A percentile compares a stretch with the other conserved stretches of the same genome.
phyloP scores from a whole-genome alignment of 495 filamentous ascomycete species.

The Entonaema liquescens region DNA sequence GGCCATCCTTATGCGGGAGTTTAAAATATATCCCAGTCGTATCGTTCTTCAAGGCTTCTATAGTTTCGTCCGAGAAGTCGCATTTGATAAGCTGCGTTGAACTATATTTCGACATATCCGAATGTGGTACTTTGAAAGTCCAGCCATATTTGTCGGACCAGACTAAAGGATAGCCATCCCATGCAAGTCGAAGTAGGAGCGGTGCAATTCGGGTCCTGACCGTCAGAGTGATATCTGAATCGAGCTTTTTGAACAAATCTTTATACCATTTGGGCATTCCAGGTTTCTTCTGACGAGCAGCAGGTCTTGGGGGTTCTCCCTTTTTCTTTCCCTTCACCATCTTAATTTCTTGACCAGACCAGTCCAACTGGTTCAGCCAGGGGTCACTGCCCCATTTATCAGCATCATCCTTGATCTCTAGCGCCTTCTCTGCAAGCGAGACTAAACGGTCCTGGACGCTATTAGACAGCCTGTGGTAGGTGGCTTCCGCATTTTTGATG shows the following conservation, averaged over 20 bases:
- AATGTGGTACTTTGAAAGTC: conserved; percentile 81
- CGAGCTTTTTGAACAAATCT: conserved; percentile 76
- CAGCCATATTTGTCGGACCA: conserved; percentile 95
- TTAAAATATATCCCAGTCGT: conserved; percentile 79
- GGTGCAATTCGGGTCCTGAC: conserved; percentile 90
- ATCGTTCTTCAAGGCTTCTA: conserved; percentile 71
- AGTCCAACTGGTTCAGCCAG: conserved; percentile 94
- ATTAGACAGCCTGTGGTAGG: conserved; percentile 78
- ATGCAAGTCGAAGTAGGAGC: conserved; percentile 81
- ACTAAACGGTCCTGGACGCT: conserved; percentile 78
- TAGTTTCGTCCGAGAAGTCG: conserved; percentile 79
- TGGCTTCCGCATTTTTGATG: conserved; percentile 79
- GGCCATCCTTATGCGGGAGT: conserved; percentile 94
- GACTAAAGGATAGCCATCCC: conserved; percentile 87
- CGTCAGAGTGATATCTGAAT: conserved; percentile 73
- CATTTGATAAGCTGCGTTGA: conserved; percentile 75
- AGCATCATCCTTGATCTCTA: conserved; percentile 73
- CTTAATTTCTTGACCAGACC: conserved; percentile 89
- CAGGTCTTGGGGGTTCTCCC: conserved; percentile 76
- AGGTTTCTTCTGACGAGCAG: conserved; percentile 86
- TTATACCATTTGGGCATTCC: conserved; percentile 98
- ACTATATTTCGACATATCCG: conserved; percentile 69
- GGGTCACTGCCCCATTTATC: conserved; percentile 77
- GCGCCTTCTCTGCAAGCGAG: conserved; percentile 75
- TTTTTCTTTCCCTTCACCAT: conserved; percentile 94